Evolutionary conservation across 148 eudicot genomes (phyloP).

Genomic region (Oxyria digyna): DNA sequence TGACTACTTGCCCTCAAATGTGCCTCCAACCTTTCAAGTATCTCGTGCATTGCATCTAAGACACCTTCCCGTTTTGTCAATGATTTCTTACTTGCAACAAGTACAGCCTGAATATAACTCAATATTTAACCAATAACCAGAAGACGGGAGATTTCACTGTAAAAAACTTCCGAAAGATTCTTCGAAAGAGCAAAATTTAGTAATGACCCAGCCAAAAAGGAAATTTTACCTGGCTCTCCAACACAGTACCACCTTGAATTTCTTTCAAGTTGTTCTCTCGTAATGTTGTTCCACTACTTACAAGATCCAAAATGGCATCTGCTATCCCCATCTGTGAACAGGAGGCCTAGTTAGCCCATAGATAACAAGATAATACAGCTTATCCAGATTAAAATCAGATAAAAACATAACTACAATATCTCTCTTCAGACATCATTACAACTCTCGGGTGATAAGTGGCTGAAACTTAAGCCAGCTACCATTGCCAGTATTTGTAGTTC

Average conservation of each 20-base stretch:
- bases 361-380: slow-evolving; percentile 10
- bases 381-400: not conserved
- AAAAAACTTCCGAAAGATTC: not conserved
- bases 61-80: slow-evolving; percentile 55
- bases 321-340: slow-evolving; percentile 81
- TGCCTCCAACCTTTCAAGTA: slow-evolving; percentile 92
- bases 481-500: not conserved
- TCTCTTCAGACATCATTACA: not conserved
- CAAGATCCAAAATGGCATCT: slow-evolving; percentile 97
- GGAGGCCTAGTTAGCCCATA: not conserved
- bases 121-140: slow-evolving; percentile 5
- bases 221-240: slow-evolving; percentile 65
- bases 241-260: slow-evolving; percentile 74
- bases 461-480: not conserved
- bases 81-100: slow-evolving; percentile 84
- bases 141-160: not conserved
- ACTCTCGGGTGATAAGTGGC: not conserved
- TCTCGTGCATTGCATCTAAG: slow-evolving; percentile 70
- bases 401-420: not conserved
- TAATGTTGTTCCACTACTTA: slow-evolving; percentile 87
- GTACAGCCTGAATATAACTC: slow-evolving; percentile 55
- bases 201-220: not conserved
- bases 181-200: not conserved
- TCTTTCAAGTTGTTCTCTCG: slow-evolving; percentile 91
- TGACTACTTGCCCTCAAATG: slow-evolving; percentile 75